Evolutionary conservation across 1,284 basidiomycete genomes (phyloP).

Genomic region (Rhodotorula sp.): DNA sequence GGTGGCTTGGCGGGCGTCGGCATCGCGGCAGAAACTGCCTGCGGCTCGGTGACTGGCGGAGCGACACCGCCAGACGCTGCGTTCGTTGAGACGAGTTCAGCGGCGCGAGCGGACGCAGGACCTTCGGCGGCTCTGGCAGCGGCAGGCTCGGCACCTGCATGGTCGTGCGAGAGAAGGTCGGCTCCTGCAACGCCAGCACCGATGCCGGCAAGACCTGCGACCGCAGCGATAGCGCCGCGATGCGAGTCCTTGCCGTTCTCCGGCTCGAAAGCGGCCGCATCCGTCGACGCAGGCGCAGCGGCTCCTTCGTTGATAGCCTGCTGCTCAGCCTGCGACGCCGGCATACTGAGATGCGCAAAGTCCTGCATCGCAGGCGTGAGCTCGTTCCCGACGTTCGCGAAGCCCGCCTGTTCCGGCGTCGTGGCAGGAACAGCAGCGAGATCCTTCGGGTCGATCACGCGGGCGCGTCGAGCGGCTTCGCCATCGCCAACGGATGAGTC

Average conservation of each 20-base stretch:
- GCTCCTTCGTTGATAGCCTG: neutral
- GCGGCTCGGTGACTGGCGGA: too few relatives aligned
- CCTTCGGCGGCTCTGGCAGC: neutral
- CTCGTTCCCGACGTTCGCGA: constrained; percentile 6
- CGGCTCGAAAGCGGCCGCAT: neutral
- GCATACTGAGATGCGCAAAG: constrained; percentile 31
- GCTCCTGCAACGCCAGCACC: constrained; percentile 7
- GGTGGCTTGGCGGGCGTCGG: neutral
- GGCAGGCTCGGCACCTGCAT: neutral
- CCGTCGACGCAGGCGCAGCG: neutral
- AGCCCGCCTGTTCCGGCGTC: constrained; percentile 18
- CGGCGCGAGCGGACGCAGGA: neutral
- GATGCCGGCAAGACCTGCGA: neutral
- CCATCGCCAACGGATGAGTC: neutral
- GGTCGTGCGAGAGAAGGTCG: neutral
- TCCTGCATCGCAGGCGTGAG: constrained; percentile 22
- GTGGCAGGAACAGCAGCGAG: constrained; percentile 14
- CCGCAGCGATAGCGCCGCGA: neutral
- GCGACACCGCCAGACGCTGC: too few relatives aligned
- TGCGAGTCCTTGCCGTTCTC: neutral
- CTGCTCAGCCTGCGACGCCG: constrained; percentile 4
- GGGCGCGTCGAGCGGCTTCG: neutral
- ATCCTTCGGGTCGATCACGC: constrained; percentile 14
- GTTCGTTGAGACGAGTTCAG: neutral
- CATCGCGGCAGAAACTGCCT: neutral